Evolutionary conservation across 1,284 basidiomycete genomes (phyloP).

Genomic region (Sutorius eximius): DNA sequence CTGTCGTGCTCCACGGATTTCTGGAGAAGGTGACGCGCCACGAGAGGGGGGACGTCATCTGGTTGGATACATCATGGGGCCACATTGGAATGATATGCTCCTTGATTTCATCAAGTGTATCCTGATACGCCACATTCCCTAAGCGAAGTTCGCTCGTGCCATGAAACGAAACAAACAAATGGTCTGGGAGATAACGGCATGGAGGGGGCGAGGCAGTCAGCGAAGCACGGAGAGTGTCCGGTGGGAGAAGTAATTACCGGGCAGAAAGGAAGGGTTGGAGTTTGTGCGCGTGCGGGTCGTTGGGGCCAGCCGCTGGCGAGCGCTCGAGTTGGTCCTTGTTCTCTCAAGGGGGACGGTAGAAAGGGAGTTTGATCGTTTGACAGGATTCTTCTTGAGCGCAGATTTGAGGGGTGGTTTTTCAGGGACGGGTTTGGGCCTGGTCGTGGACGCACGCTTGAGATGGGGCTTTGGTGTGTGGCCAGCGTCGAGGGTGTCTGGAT

Average conservation of each 20-base stretch:
- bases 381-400: constrained; percentile 52
- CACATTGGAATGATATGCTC: constrained; percentile 47
- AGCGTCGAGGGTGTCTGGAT: constrained; percentile 19
- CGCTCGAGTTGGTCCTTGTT: constrained; percentile 34
- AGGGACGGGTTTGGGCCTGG: constrained; percentile 16
- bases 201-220: constrained; percentile 14
- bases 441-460: constrained; percentile 25
- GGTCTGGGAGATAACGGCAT: constrained; percentile 39
- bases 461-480: constrained; percentile 25
- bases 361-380: constrained; percentile 28
- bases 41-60: constrained; percentile 30
- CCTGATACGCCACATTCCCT: constrained; percentile 40
- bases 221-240: not conserved
- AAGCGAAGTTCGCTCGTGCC: constrained; percentile 42
- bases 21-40: constrained; percentile 45
- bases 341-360: constrained; percentile 30
- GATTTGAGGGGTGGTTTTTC: constrained; percentile 50
- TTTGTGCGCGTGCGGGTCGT: constrained; percentile 36
- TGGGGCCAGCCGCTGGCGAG: constrained; percentile 32
- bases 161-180: constrained; percentile 58
- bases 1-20: constrained; percentile 45
- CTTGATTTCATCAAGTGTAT: constrained; percentile 41
- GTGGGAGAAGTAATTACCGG: constrained; percentile 27
- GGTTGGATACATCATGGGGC: constrained; percentile 43
- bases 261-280: constrained; percentile 34